Conservation (phyloP, 768 basidiomycete genomes). For the Punctularia strigosozonata region DNA sequence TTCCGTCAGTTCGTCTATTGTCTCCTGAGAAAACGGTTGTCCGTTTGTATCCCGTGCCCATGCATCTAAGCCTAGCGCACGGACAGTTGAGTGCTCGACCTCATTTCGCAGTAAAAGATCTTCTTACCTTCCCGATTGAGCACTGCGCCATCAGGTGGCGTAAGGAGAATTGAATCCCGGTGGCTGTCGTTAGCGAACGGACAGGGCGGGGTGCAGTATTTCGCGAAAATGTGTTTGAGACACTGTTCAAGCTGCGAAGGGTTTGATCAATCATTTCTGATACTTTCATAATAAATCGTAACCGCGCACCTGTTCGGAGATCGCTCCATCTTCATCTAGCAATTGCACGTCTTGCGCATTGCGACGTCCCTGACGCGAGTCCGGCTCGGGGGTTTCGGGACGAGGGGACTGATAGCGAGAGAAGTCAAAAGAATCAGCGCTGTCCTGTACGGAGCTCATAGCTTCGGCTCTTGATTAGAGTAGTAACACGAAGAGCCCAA, state of each 20-base stretch:
- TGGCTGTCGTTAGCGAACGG: slow-evolving; percentile 11
- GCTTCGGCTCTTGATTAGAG: too few relatives aligned
- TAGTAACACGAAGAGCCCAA: too few relatives aligned
- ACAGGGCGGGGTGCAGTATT: slow-evolving; percentile 50
- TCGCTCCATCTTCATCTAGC: slow-evolving; percentile 58
- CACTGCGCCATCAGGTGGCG: slow-evolving; percentile 9
- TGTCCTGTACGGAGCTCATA: too few relatives aligned
- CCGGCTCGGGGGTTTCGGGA: slow-evolving; percentile 52
- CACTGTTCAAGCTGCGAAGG: slow-evolving; percentile 47
- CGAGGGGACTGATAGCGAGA: slow-evolving; percentile 32
- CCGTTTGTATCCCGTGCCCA: slow-evolving; percentile 81
- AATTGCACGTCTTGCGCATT: slow-evolving; percentile 43
- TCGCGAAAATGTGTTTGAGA: slow-evolving; percentile 67
- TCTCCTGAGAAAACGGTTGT: slow-evolving; percentile 63
- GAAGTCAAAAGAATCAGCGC: too few relatives aligned
- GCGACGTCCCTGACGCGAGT: slow-evolving; percentile 44
- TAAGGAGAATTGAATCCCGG: slow-evolving; percentile 7
- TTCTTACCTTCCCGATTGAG: slow-evolving; percentile 10
- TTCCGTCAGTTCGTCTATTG: slow-evolving; percentile 66
- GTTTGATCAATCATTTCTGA: slow-evolving; percentile 1
- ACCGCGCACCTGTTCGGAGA: slow-evolving; percentile 45
- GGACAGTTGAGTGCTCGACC: slow-evolving; percentile 41
- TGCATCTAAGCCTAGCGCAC: slow-evolving; percentile 49
- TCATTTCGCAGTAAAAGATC: slow-evolving; percentile 29
- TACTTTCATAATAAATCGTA: slow-evolving; percentile 2